These are phyloP conservation scores for Discostella stelligeroides DNA, from an alignment of 108 stramenopile species.

Conservation along the genomic window DNA sequence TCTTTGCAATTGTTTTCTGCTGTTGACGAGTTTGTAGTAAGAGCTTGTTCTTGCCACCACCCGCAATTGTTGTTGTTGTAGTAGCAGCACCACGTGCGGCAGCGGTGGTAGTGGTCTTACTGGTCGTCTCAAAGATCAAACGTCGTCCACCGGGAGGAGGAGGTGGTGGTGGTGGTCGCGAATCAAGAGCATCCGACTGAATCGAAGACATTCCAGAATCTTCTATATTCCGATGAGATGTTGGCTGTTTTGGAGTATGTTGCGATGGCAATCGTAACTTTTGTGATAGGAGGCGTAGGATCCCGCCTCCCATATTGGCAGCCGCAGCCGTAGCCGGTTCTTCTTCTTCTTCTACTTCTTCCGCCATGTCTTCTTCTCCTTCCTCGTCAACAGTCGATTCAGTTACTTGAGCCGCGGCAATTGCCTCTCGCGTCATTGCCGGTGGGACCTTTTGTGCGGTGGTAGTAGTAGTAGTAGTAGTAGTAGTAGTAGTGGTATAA, in stretches of 20 bases:
- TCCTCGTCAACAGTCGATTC: not conserved
- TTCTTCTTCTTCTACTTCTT: not conserved
- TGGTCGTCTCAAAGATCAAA: slow-evolving; percentile 30
- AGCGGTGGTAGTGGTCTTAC: not conserved
- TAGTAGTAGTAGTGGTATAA: not conserved
- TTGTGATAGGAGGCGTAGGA: not conserved
- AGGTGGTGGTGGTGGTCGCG: no score
- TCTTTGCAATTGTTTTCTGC: not conserved
- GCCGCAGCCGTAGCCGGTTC: no score
- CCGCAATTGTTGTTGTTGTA: not conserved
- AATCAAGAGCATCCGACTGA: not conserved
- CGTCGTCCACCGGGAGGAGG: slow-evolving; percentile 35
- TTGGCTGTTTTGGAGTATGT: slow-evolving; percentile 32
- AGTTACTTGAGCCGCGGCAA: not conserved
- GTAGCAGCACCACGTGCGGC: not conserved
- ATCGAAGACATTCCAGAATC: not conserved
- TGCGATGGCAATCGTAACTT: slow-evolving; percentile 42
- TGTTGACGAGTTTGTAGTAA: slow-evolving; percentile 17
- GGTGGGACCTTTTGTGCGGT: slow-evolving; percentile 4
- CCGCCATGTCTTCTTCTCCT: not conserved
- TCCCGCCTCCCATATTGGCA: no score
- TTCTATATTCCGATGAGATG: not conserved
- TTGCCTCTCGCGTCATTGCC: slow-evolving; percentile 4
- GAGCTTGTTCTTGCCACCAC: slow-evolving; percentile 2
- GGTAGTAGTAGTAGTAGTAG: not conserved